These are phyloP conservation scores for Stentor coeruleus DNA, from an alignment of 73 alveolate species.

Conservation along the genomic window DNA sequence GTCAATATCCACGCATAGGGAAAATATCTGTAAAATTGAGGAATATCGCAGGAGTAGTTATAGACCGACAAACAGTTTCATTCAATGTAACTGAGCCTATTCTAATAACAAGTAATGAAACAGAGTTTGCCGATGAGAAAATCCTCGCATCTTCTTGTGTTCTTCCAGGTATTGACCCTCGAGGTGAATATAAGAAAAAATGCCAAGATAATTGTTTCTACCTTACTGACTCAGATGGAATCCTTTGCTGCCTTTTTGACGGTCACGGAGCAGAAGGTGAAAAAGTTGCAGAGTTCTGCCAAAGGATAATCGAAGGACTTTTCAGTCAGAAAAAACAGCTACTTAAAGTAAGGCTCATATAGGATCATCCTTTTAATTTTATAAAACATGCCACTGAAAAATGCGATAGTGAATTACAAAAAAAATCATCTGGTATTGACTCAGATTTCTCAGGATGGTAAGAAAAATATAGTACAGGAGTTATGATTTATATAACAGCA, in stretches of 20 bases:
- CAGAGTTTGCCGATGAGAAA: not conserved
- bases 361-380: not conserved
- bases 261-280: slow-evolving; percentile 31
- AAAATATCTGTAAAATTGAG: not conserved
- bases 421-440: not conserved
- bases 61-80: not conserved
- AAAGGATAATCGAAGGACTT: not conserved
- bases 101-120: not conserved
- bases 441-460: slow-evolving; percentile 15
- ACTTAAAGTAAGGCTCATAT: not conserved
- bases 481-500: slow-evolving; percentile 16
- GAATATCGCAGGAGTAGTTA: not conserved
- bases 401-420: not conserved
- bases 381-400: slow-evolving; percentile 2
- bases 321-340: slow-evolving; percentile 12
- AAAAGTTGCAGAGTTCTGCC: slow-evolving; percentile 21
- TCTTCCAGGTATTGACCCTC: slow-evolving; percentile 29
- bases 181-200: slow-evolving; percentile 3
- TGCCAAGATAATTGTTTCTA: slow-evolving; percentile 18
- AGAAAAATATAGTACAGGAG: slow-evolving; percentile 21
- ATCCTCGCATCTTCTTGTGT: slow-evolving; percentile 12
- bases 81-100: slow-evolving; percentile 12
- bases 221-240: not conserved
- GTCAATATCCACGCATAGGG: not conserved
- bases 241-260: not conserved